Base-by-base conservation (phyloP, 1,284 basidiomycete genomes). In the Cutaneotrichosporon mucoides region DNA sequence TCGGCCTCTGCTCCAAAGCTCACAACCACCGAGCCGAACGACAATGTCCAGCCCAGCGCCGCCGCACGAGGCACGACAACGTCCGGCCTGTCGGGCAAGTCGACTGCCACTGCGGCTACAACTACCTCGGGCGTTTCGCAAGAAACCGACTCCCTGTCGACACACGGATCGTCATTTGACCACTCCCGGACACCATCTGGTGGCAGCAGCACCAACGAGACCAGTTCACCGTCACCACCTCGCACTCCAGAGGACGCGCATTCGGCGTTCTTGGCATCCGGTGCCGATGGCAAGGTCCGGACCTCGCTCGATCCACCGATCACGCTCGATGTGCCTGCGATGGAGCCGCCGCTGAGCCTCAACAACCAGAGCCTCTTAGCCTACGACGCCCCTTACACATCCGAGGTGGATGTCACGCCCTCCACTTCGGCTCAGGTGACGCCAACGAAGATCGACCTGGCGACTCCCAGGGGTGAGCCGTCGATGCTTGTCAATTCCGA, bases 111-210 rank as follows among this genome's bases (percentile, higher is more conserved):
- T 10, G 44, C 41, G 7, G 40, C 36, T 2, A 35, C 52, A 11
- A 3, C 42, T 36, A 40, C 45, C 24, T 16, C 37, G 5, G 53
- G 42, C 36, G 53, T 16, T 5, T 51, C 49, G 38, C 49, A 33
- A 15, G 59, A 60, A 9, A 45, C 13, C 47, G 59, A 60, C 43
- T 61, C 60, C 12, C 52, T 57, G 10, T 60, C 62, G 36, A 60
- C 62, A 1, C 58, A 57, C 34, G 44, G 44, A n/a, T 69, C 71
- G 12, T 71, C 68, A 16, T 69, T 67, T 4, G 71, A 73, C 53
- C 73, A 76, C 55, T 69, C 65, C 16, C 65, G 72, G n/a, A 75
- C 76, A 1, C 70, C 72, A n/a, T 77, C 76, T 0, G 68, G 70
- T 16, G 68, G 71, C 3, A 71, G 71, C 16, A 75, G 74, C 11